These are phyloP conservation scores for Neurospora sp. DNA, from an alignment of 495 filamentous ascomycete species.

Conservation along the genomic window DNA sequence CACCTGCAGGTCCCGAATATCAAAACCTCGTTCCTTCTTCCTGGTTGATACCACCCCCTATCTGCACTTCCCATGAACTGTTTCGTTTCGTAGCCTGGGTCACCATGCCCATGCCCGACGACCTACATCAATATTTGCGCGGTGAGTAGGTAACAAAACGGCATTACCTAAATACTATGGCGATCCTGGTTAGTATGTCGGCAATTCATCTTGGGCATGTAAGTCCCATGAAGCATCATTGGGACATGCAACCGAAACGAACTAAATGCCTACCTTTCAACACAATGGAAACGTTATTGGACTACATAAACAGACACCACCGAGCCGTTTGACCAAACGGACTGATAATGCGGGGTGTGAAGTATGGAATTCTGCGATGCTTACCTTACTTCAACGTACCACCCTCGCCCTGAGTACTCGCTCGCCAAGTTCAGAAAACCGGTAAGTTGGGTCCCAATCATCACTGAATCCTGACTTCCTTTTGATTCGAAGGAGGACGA, in stretches of 20 bases:
- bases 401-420: neutral
- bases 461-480: neutral
- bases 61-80: neutral
- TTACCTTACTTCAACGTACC: neutral
- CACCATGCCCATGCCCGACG: neutral
- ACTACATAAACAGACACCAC: neutral
- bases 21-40: neutral
- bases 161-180: neutral
- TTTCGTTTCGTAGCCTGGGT: neutral
- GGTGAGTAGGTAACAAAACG: neutral
- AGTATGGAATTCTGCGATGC: neutral
- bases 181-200: neutral
- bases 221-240: neutral
- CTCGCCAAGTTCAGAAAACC: neutral
- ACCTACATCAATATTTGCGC: neutral
- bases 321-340: neutral
- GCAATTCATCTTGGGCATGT: neutral
- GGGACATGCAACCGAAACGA: neutral
- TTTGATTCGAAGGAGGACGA: neutral
- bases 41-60: neutral
- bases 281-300: neutral
- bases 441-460: neutral
- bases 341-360: neutral
- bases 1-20: neutral
- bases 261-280: neutral